These are phyloP conservation scores for Crotalaria pallida DNA, from an alignment of 306 rosid genomes.

Conservation along the genomic window DNA sequence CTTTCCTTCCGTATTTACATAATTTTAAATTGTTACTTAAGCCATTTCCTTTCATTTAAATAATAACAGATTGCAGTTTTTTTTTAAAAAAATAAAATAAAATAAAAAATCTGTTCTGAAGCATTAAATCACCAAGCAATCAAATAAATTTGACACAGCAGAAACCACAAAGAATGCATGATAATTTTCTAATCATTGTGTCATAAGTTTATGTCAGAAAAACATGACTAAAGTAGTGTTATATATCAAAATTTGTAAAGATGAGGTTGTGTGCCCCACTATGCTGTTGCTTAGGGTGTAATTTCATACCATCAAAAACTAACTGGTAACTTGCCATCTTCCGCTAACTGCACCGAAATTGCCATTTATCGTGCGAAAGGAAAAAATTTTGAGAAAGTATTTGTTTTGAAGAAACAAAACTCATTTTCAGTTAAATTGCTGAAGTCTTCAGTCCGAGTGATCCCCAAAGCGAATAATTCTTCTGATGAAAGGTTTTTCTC, in stretches of 20 bases:
- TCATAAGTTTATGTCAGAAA: constrained; percentile 5
- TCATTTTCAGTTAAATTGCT: constrained; percentile 13
- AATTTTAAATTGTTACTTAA: too few species aligned
- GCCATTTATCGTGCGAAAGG: constrained; percentile 3
- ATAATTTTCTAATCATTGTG: background rate
- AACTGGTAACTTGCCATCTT: background rate
- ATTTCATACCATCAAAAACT: background rate
- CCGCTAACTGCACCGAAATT: constrained; percentile 5
- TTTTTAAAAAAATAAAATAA: too few species aligned
- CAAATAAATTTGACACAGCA: background rate
- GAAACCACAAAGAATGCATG: background rate
- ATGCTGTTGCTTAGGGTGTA: background rate
- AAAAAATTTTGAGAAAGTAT: background rate
- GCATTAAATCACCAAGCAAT: too few species aligned
- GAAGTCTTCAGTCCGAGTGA: constrained; percentile 56
- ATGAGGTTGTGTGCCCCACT: background rate
- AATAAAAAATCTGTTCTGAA: too few species aligned
- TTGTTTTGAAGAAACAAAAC: constrained; percentile 11
- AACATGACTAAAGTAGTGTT: background rate
- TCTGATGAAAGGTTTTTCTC: constrained; percentile 68
- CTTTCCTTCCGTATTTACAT: too few species aligned
- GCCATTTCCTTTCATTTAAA: too few species aligned
- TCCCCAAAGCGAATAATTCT: constrained; percentile 56
- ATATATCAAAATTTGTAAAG: constrained; percentile 14
- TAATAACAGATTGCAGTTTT: too few species aligned